A percentile compares a stretch with the other conserved stretches of the same genome.
These are phyloP conservation scores for Lasiosphaeria hispida DNA, from an alignment of 495 filamentous ascomycete species.

Conservation along the genomic window DNA sequence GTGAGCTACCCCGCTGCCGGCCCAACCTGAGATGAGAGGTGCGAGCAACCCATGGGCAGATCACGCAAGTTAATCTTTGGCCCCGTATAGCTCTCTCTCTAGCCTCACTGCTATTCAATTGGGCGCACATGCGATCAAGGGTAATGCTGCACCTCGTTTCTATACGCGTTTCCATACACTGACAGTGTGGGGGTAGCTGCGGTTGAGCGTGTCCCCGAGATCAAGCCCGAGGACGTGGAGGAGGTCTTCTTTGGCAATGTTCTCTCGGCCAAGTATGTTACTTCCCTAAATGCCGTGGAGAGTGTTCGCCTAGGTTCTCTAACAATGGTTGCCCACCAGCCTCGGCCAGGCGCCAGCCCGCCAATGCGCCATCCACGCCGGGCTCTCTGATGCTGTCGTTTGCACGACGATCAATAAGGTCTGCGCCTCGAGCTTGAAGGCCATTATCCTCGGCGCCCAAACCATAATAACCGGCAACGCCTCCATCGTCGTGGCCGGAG, in stretches of 20 bases:
- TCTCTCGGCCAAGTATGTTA: constrained; percentile 80
- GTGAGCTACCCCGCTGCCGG: constrained; percentile 45
- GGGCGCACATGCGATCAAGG: constrained; percentile 87
- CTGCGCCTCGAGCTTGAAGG: constrained; percentile 90
- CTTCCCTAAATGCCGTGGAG: neutral
- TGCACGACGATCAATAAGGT: constrained; percentile 98
- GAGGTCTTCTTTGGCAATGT: constrained; percentile 99
- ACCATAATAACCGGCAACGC: constrained; percentile 95
- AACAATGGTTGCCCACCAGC: constrained; percentile 46
- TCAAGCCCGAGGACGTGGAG: constrained; percentile 85
- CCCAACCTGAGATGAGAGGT: neutral
- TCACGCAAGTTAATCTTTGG: constrained; percentile 8
- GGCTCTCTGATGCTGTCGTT: constrained; percentile 72
- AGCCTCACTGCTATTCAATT: constrained; percentile 82
- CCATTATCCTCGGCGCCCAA: constrained; percentile 90
- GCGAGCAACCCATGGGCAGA: neutral
- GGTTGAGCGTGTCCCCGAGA: constrained; percentile 75
- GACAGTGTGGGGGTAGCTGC: constrained; percentile 56
- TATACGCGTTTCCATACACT: constrained; percentile 12
- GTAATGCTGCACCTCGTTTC: constrained; percentile 43
- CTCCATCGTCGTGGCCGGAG: constrained; percentile 84
- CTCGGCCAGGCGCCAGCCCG: constrained; percentile 95
- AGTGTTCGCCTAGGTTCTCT: neutral
- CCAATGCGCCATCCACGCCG: constrained; percentile 86
- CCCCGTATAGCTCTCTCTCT: constrained; percentile 61